phyloP scores from a whole-genome alignment of 495 filamentous ascomycete species.

The Xylaria castorea region DNA sequence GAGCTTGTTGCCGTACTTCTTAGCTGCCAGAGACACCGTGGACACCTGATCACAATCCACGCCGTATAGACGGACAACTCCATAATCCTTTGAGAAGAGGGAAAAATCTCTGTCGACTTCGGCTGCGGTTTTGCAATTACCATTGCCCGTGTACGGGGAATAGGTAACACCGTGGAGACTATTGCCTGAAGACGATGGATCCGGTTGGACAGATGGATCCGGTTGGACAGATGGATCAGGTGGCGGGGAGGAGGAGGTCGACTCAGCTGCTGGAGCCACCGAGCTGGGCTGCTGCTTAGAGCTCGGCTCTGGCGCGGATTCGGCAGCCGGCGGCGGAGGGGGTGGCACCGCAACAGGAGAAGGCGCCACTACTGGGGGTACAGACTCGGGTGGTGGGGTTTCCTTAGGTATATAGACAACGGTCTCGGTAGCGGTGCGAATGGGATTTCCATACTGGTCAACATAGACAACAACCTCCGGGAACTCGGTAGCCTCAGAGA shows the following conservation, averaged over 20 bases:
- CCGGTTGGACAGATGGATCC: conserved; percentile 28
- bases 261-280: conserved; percentile 22
- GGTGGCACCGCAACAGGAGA: conserved; percentile 8
- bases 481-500: conserved; percentile 32
- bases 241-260: conserved; percentile 22
- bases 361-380: conserved; percentile 20
- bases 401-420: conserved; percentile 39
- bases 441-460: conserved; percentile 64
- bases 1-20: conserved; percentile 65
- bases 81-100: conserved; percentile 56
- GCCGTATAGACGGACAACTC: conserved; percentile 78
- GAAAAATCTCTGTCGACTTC: conserved; percentile 70
- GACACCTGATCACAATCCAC: conserved; percentile 76
- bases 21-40: conserved; percentile 64
- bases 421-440: conserved; percentile 48
- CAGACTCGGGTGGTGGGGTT: conserved; percentile 30
- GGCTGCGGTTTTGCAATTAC: conserved; percentile 68
- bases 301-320: conserved; percentile 29
- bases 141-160: conserved; percentile 71
- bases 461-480: conserved; percentile 68
- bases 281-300: conserved; percentile 30
- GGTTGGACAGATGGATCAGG: conserved; percentile 30
- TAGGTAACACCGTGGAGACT: conserved; percentile 69
- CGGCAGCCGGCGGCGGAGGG: conserved; percentile 20
- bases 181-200: conserved; percentile 26